phyloP scores from a whole-genome alignment of 2,329 filamentous ascomycete genomes.

The Coniochaeta hoffmannii region DNA sequence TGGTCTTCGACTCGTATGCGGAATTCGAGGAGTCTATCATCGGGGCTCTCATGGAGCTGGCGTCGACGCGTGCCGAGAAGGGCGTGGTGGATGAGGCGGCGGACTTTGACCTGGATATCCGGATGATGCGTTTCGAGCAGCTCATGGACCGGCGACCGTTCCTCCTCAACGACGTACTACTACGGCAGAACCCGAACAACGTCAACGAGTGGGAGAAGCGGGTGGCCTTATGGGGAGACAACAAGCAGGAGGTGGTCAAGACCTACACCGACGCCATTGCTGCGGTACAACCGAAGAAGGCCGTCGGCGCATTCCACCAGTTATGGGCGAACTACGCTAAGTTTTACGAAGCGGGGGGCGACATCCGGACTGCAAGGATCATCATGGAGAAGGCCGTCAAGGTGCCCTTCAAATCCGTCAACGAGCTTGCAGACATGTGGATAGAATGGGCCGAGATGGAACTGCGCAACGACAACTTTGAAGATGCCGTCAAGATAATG shows the following conservation, averaged over 20 bases:
- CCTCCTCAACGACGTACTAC: constrained; percentile 87
- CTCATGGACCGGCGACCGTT: constrained; percentile 96
- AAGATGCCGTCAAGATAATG: constrained; percentile 92
- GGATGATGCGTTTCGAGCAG: constrained; percentile 97
- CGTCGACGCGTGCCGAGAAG: constrained; percentile 71
- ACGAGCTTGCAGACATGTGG: constrained; percentile 96
- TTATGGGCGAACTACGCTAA: constrained; percentile 96
- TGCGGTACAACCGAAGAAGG: constrained; percentile 89
- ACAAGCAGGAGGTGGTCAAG: constrained; percentile 82
- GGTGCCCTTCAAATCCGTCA: constrained; percentile 95
- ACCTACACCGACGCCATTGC: constrained; percentile 94
- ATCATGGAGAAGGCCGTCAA: constrained; percentile 98
- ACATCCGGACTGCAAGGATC: constrained; percentile 75
- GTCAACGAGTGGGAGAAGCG: constrained; percentile 97
- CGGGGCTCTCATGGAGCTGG: constrained; percentile 81
- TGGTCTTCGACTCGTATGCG: constrained; percentile 92
- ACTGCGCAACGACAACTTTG: constrained; percentile 89
- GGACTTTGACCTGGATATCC: constrained; percentile 90
- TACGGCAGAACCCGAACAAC: constrained; percentile 94
- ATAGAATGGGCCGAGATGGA: constrained; percentile 99
- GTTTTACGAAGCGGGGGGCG: constrained; percentile 85
- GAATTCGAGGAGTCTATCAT: constrained; percentile 98
- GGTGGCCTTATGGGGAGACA: constrained; percentile 91
- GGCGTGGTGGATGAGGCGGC: constrained; percentile 72
- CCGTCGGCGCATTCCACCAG: constrained; percentile 85